Base-by-base conservation (phyloP, 352 stramenopile species). In the Phytopythium chamaehyphon region DNA sequence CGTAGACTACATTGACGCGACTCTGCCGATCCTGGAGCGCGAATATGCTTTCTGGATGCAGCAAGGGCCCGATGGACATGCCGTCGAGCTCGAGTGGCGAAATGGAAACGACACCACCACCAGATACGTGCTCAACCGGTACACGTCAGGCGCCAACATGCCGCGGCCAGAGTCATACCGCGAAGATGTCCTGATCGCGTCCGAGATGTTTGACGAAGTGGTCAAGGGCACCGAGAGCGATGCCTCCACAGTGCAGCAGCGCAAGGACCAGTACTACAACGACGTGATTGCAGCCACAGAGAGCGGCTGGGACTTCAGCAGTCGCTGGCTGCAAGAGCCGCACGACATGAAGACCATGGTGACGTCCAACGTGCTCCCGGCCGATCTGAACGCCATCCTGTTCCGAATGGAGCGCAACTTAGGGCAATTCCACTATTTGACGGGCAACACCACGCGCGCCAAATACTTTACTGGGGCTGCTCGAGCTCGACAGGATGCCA, bases 221-320 rank as follows among this genome's bases (percentile, higher is more conserved):
- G 45, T 73, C 31, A 35, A 51, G 2, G 45, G 62, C 23, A 60
- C 76, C 5, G 59, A 66, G 14, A 63, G 64, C 16, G 64, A 72
- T 37, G 73, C 69, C 26, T 50, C 48, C 0, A 59, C 61, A 28
- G 80, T 59, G 0, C 62, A 86, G 39, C 57, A 57, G 10, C 71
- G 83, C 54, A 88, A 90, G 51, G 69, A 72, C 46, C 68, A 68
- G 43, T 91, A 89, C 56, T 96, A 91, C 64, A 86, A 84, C 42
- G 77, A 93, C 55, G 71, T 96, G 35, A 89, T 87, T 39, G 76
- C 78, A 18, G 88, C 80, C 14, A 82, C 88, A 7, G 88, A 96
- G 64, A 93, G 80, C n/a, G 88, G 88, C 1, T 96, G 88, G 88
- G 88, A 96, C 59, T 96, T 96, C 50, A 91, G 74, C 54, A 94